Conservation (phyloP, 2,329 filamentous ascomycete species). For the Cyphellophora attinorum region DNA sequence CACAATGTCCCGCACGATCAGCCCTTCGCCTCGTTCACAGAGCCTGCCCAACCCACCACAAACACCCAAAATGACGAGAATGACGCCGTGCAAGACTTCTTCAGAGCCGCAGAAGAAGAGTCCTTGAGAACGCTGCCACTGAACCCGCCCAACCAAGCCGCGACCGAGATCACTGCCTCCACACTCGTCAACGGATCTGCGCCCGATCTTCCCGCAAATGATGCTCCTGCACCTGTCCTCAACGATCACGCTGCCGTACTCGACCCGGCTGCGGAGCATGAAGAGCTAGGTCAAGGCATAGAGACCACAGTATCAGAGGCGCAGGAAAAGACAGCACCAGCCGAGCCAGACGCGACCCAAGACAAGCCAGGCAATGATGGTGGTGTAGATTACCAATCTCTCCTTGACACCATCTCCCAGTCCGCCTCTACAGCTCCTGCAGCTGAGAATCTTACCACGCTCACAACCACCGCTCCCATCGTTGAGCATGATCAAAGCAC, state of each 20-base stretch:
- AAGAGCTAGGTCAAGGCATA: no score
- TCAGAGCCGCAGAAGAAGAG: constrained; percentile 17
- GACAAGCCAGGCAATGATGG: constrained; percentile 15
- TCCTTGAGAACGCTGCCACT: background rate
- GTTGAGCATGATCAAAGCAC: constrained; percentile 21
- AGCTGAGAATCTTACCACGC: constrained; percentile 19
- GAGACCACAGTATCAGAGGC: no score
- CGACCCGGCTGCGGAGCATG: no score
- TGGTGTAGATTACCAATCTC: constrained; percentile 38
- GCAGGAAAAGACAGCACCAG: background rate
- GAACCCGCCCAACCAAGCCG: no score
- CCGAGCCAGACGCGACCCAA: background rate
- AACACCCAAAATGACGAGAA: constrained; percentile 19
- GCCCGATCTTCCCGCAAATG: no score
- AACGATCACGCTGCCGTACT: no score
- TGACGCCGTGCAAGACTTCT: constrained; percentile 17
- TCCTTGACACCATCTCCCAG: constrained; percentile 38
- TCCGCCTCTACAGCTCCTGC: constrained; percentile 23
- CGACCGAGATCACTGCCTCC: no score
- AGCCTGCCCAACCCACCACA: constrained; percentile 13
- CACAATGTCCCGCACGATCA: constrained; percentile 36
- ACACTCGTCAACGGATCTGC: no score
- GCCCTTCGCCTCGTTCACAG: constrained; percentile 18
- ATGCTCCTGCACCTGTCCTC: no score
- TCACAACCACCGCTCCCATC: constrained; percentile 19